Evolutionary conservation across 305 asterid species (phyloP).

Genomic region (Euphrasia arctica): DNA sequence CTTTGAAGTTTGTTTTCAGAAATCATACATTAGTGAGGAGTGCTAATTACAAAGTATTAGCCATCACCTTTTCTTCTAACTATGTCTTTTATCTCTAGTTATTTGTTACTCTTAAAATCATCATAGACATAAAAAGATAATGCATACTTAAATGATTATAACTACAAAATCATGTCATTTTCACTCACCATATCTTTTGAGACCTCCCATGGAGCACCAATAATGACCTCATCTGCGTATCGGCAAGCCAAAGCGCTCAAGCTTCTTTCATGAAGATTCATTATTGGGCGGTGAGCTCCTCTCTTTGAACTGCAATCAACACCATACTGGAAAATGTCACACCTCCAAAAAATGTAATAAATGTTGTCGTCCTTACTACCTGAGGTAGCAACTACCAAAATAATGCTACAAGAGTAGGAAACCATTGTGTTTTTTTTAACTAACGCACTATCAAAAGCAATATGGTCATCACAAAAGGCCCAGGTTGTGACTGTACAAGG

Average conservation of each 20-base stretch:
- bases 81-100: slow-evolving; percentile 6
- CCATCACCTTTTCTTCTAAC: slow-evolving; percentile 8
- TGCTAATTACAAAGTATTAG: neutral
- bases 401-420: slow-evolving; percentile 8
- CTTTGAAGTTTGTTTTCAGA: no score
- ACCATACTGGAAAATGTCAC: slow-evolving; percentile 24
- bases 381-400: slow-evolving; percentile 18
- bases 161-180: slow-evolving; percentile 13
- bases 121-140: neutral
- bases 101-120: slow-evolving; percentile 18
- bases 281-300: slow-evolving; percentile 93
- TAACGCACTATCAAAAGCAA: slow-evolving; percentile 4
- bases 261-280: slow-evolving; percentile 97
- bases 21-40: neutral
- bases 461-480: neutral
- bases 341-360: slow-evolving; percentile 16
- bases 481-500: neutral
- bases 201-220: slow-evolving; percentile 93
- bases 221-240: slow-evolving; percentile 86
- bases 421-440: neutral
- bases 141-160: slow-evolving; percentile 13
- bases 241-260: slow-evolving; percentile 93
- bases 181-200: slow-evolving; percentile 80
- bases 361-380: neutral
- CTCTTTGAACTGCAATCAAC: slow-evolving; percentile 62